Base-by-base conservation (phyloP, 2,329 filamentous ascomycete genomes). In the Chalaropsis thielavioides region DNA sequence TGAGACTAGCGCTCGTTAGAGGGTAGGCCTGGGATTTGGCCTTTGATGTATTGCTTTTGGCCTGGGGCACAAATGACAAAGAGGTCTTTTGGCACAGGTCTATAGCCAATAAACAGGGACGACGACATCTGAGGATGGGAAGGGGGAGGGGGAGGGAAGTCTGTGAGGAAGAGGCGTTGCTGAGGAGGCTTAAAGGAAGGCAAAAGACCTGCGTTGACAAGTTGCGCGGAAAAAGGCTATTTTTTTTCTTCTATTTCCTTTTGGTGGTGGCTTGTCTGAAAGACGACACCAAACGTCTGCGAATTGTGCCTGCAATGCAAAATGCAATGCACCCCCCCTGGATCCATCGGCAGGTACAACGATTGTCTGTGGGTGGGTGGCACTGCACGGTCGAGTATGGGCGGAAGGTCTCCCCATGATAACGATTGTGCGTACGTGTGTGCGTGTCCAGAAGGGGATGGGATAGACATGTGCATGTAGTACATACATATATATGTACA, bases 291-390 rank as follows among this genome's bases (percentile, higher is more conserved):
- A 31, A 31, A 31, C 31, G 31, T 31, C 31, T 31, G 31, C 31
- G 31, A 31, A 31, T 49, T 49, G n/a, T 49, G 44, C 3, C 15
- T n/a, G 24, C 51, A 43, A 43, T 6, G 13, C 17, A 43, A 56
- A 35, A 56, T 56, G 51, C 51, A 35, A 56, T 27, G 51, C 24
- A n/a, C 51, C 22, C 2, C 49, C 51, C 51, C 51, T 56, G 51
- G 31, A 56, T 56, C 51, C 51, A 56, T 56, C 51, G 51, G 51
- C 51, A 56, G 51, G 51, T 56, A 56, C 51, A 56, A 15, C 24
- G 41, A 43, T 11, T 11, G 51, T 56, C 51, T 22, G 51, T 56
- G 51, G 22, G 51, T 31, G 17, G 41, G 11, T 27, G 13, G 10
- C n/a, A 56, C 22, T 17, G 27, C 51, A 56, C 1, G 15, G 22